Base-by-base conservation (phyloP, 306 rosid species). In the Fragaria ananassa region DNA sequence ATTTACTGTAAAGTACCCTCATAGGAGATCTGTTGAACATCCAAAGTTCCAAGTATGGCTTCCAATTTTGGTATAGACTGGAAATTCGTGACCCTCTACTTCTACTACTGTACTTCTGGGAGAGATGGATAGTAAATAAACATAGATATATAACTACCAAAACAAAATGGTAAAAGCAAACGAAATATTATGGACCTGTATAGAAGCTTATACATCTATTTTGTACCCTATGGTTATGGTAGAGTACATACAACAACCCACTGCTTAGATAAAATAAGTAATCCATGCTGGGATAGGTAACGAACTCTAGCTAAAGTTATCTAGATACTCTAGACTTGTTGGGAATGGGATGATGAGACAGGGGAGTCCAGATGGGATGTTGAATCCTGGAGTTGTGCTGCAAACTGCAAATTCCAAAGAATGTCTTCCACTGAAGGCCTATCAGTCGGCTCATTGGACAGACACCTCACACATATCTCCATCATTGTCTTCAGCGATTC, bases 321-420 rank as follows among this genome's bases (percentile, higher is more conserved):
- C 19, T 27, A 61, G 10, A 27, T 5, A 2, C 10, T 12, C 15
- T 35, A 68, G 51, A 68, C 74, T 45, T 80, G 78, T 49, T 17
- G 74, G 75, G 82, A 65, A 29, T 13, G 74, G 68, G 83, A 61
- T 50, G 85, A 84, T n/a, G 88, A 80, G 21, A 73, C 41, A 21
- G 88, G 85, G 0, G 89, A 85, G 21, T 81, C 88, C 68, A 79
- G 79, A 29, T 70, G 82, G 82, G 45, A 79, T 73, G 88, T 84
- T 47, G 88, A 79, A 75, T 87, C 88, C 85, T 95, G 99, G 85
- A 95, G 90, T 78, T 92, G 99, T 67, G 89, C 92, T 62, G 97
- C 97, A 85, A 89, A 95, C 72, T 92, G 97, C 90, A 95, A 75
- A 83, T 91, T 92, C 99, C 99, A 95, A 34, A 95, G 92, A 74